These are phyloP conservation scores for Cochlearia excelsa DNA, from an alignment of 345 rosid species.

Conservation along the genomic window DNA sequence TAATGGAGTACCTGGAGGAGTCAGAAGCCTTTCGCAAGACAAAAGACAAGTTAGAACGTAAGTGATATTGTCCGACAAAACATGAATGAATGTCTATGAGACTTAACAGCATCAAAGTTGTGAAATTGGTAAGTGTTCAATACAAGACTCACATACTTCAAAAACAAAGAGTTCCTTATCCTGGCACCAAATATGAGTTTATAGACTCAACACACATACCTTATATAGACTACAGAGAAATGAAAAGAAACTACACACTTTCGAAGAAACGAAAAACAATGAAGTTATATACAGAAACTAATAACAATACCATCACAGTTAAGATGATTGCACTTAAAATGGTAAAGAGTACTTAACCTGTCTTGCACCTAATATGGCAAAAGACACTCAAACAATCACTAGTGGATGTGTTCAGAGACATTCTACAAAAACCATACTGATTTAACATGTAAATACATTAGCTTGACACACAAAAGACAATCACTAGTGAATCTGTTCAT, in stretches of 20 bases:
- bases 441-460: too few relatives aligned
- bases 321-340: slow-evolving; percentile 9
- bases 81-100: not conserved
- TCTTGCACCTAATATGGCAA: not conserved
- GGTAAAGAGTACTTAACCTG: not conserved
- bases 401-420: not conserved
- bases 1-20: slow-evolving; percentile 97
- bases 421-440: too few relatives aligned
- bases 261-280: too few relatives aligned
- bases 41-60: slow-evolving; percentile 4
- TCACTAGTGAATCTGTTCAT: not conserved
- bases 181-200: not conserved
- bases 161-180: slow-evolving; percentile 4
- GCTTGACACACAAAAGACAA: too few relatives aligned
- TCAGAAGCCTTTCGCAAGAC: slow-evolving; percentile 68
- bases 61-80: not conserved
- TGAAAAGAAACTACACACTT: slow-evolving; percentile 2
- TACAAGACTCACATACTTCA: slow-evolving; percentile 1
- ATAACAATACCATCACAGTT: slow-evolving; percentile 2
- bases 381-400: not conserved
- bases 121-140: not conserved
- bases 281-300: not conserved
- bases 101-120: not conserved
- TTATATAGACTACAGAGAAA: not conserved
- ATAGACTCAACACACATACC: slow-evolving; percentile 2